phyloP scores from a whole-genome alignment of 768 basidiomycete genomes.

The Cystofilobasidium bisporidii region DNA sequence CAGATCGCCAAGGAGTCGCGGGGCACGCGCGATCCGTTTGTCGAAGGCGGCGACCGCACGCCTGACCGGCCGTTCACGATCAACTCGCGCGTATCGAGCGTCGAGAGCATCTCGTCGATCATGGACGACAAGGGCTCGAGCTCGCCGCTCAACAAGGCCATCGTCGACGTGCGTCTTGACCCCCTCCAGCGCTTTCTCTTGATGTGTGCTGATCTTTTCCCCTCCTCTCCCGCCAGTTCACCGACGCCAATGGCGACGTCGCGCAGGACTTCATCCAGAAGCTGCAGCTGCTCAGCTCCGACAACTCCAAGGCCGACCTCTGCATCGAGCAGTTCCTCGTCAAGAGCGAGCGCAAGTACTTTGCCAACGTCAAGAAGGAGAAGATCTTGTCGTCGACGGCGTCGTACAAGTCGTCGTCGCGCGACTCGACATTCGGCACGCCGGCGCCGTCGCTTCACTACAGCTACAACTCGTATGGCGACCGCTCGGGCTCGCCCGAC shows the following conservation, averaged over 20 bases:
- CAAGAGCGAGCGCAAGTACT: constrained; percentile 89
- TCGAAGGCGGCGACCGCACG: constrained; percentile 49
- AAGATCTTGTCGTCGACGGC: constrained; percentile 54
- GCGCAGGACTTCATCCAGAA: constrained; percentile 80
- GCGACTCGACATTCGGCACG: constrained; percentile 74
- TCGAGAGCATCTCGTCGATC: constrained; percentile 85
- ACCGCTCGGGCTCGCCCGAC: constrained; percentile 23
- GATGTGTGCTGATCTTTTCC: not conserved
- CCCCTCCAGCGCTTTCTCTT: not conserved
- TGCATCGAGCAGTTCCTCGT: constrained; percentile 84
- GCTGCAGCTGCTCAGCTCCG: constrained; percentile 62
- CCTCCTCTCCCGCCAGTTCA: no score
- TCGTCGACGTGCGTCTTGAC: constrained; percentile 72
- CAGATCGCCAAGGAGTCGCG: constrained; percentile 71
- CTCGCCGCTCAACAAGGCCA: constrained; percentile 83
- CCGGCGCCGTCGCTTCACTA: constrained; percentile 44
- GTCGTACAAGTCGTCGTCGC: constrained; percentile 50
- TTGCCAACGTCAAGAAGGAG: constrained; percentile 77
- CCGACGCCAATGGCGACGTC: constrained; percentile 85
- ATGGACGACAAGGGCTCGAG: constrained; percentile 79
- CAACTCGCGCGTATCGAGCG: constrained; percentile 69
- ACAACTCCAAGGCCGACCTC: constrained; percentile 81
- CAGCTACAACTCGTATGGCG: constrained; percentile 46
- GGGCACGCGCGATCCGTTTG: constrained; percentile 65
- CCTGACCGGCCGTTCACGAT: constrained; percentile 67